These are phyloP conservation scores for Fusarium penzigii DNA, from an alignment of 2,329 filamentous ascomycete genomes.

Conservation along the genomic window DNA sequence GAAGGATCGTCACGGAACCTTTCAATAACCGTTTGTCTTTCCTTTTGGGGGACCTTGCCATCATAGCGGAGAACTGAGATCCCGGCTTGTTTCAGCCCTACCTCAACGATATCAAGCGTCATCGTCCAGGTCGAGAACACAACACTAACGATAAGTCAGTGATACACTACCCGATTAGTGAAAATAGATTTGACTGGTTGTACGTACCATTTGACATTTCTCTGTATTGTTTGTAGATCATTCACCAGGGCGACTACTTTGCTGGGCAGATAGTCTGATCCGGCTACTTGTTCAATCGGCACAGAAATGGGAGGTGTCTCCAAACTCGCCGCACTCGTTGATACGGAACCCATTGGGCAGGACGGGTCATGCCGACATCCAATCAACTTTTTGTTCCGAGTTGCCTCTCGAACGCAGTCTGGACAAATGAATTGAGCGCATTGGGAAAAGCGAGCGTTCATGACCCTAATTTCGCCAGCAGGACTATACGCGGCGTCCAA, in stretches of 20 bases:
- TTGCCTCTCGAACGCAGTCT: too few species aligned
- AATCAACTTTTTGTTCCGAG: too few species aligned
- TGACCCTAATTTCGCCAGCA: too few species aligned
- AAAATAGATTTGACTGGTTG: not conserved
- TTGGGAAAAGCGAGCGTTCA: too few species aligned
- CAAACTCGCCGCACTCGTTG: too few species aligned
- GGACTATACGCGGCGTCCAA: too few species aligned
- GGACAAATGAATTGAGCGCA: too few species aligned
- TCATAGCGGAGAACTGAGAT: constrained; percentile 47
- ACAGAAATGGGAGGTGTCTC: too few species aligned
- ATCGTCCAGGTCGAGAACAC: constrained; percentile 52
- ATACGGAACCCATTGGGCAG: too few species aligned
- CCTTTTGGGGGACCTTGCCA: constrained; percentile 42
- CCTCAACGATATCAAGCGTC: constrained; percentile 46
- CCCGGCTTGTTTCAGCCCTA: constrained; percentile 34
- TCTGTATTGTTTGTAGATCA: not conserved
- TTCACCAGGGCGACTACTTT: not conserved
- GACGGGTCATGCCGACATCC: too few species aligned
- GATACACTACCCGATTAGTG: too few species aligned
- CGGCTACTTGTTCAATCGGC: too few species aligned
- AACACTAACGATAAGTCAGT: constrained; percentile 34
- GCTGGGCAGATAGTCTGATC: not conserved
- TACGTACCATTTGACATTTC: not conserved
- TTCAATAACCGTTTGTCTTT: constrained; percentile 41
- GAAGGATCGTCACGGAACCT: constrained; percentile 39